A percentile compares a stretch with the other conserved stretches of the same genome.
Evolutionary conservation across 257 asterid species (phyloP).

Genomic region (Solanum ahanhuiri): DNA sequence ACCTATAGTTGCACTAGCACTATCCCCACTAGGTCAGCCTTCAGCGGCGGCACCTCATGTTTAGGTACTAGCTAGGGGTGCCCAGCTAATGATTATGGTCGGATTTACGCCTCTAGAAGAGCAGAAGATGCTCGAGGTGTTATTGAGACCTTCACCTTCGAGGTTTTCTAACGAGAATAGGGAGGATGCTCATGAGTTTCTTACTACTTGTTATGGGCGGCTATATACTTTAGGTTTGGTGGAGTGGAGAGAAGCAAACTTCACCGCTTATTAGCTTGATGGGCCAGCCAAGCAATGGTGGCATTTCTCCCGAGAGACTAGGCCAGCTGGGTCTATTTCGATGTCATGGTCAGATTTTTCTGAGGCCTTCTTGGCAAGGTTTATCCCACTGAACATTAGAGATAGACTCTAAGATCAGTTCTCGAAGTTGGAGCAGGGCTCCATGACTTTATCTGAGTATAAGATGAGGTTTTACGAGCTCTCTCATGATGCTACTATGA

Average conservation of each 20-base stretch:
- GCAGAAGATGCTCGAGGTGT: neutral
- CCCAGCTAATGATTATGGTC: neutral
- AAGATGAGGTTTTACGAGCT: neutral
- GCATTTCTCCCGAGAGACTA: neutral
- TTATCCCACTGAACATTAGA: neutral
- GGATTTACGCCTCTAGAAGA: neutral
- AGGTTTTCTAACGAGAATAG: neutral
- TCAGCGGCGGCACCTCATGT: neutral
- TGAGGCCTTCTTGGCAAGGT: neutral
- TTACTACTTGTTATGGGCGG: neutral
- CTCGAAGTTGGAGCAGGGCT: neutral
- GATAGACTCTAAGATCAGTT: neutral
- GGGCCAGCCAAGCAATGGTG: neutral
- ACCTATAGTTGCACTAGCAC: neutral
- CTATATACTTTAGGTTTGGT: neutral
- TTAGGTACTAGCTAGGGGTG: neutral
- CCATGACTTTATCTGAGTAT: neutral
- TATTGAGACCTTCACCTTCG: neutral
- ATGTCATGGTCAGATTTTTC: neutral
- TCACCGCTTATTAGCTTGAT: neutral
- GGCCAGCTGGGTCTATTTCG: neutral
- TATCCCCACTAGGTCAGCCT: neutral
- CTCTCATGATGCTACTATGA: neutral
- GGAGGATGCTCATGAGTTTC: neutral
- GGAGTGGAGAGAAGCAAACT: neutral